Evolutionary conservation across 495 filamentous ascomycete genomes (phyloP), one percentile per base, ranked within the genome.

Genomic region (Corynascus novoguineensis): DNA sequence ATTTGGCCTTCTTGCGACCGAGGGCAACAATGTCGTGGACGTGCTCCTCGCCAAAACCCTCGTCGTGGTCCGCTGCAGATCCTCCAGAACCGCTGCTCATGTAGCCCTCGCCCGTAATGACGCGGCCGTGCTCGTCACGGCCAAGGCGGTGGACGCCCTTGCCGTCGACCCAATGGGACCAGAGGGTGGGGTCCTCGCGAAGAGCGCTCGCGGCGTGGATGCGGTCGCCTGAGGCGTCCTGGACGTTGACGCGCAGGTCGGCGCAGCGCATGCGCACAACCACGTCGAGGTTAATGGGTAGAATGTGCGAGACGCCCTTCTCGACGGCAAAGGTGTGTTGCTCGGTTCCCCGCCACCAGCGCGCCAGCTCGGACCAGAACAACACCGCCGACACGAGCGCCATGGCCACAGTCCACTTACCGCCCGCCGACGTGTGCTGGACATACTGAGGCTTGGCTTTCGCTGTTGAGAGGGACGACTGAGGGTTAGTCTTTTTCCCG

Each of bases 371-470:
- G 35, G 83, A 78, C 68, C 85, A 79, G 65, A 86, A 78, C 57
- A 99, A 87, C 37, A 88, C 54, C 37, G 81, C 70, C 62, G 86
- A 90, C 19, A 92, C 71, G 24, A 85, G 35, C 52, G 89, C 71
- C 70, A 99, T 87, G 40, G 86, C 73, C 47, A 96, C 77, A n/a
- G 95, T 97, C 82, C 90, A 93, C 77, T 92, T 88, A 53, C 93
- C 91, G 65, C 95, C 95, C 64, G 83, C 86, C 35, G 85, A 81
- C 46, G 89, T 88, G 52, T 83, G 83, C 28, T 87, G 84, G 35
- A 89, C 84, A 73, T 96, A 99, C 64, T 88, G 87, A n/a, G 89
- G 77, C 80, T 96, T 96, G 55, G 89, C 88, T 83, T 99, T 99
- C 44, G 93, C 92, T 97, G 63, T 27, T 19, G 55, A 12, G 14